Evolutionary conservation across 306 rosid species (phyloP), one percentile per base, ranked within the genome.

Genomic region (Malus sylvestris): DNA sequence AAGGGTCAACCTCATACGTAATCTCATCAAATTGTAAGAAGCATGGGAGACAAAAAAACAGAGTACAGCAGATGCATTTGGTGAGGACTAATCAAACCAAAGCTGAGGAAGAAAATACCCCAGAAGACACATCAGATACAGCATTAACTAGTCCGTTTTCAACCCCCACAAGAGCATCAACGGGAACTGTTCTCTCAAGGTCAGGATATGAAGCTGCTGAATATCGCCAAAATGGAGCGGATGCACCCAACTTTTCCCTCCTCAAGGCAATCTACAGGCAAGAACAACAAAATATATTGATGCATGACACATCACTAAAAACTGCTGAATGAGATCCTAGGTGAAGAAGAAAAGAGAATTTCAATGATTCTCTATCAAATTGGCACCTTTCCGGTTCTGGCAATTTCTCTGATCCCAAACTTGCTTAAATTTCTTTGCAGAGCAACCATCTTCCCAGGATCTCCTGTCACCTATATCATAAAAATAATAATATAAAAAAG

Each of bases 201-300:
- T 92, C 97, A 0, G 97, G 95, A 88, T 92, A 92, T 4, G 97
- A 92, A 82, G 96, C 92, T 79, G 97, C 96, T 74, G 97, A 89
- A 79, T 87, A 88, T 79, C 93, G 80, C 96, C 92, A 90, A 89
- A 92, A 90, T 73, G 97, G 97, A 81, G 97, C 97, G 58, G 97
- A 88, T 35, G 89, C 93, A 64, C 93, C 97, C 87, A 90, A 80
- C 77, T 89, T 90, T 83, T 90, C 97, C 85, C 97, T 90, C 84
- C 92, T 90, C 82, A 92, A 82, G 52, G 97, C 97, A 76, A 92
- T 92, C 97, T 92, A 78, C 18, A n/a, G 42, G 58, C 57, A 72
- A 38, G 22, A 72, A 38, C 62, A 80, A 51, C 51, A 29, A 51
- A 76, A 68, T 33, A 77, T 51, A 66, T 73, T 16, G 68, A 70